Conservation (phyloP, 73 alveolate genomes). For the Tetrahymena borealis region DNA sequence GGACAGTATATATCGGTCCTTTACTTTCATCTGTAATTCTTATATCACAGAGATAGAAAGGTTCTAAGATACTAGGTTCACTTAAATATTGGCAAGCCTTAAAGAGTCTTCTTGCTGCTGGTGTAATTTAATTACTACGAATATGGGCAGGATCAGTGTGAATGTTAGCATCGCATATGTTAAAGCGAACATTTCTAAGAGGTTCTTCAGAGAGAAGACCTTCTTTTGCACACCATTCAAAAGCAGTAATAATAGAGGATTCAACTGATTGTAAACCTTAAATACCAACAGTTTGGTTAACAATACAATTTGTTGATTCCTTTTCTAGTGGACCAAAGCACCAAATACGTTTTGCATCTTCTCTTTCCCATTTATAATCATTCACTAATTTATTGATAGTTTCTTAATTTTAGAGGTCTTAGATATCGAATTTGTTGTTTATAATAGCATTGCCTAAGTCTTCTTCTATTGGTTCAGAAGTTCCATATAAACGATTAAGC, state of each 20-base stretch:
- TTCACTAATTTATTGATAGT: slow-evolving; percentile 33
- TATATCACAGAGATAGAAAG: slow-evolving; percentile 78
- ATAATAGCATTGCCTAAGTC: slow-evolving; percentile 59
- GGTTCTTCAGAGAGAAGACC: slow-evolving; percentile 79
- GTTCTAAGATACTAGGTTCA: slow-evolving; percentile 79
- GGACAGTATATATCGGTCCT: slow-evolving; percentile 88
- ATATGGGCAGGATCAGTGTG: slow-evolving; percentile 91
- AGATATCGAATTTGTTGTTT: slow-evolving; percentile 43
- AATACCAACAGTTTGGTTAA: slow-evolving; percentile 54
- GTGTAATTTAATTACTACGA: slow-evolving; percentile 89
- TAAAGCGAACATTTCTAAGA: slow-evolving; percentile 80
- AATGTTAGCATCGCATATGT: slow-evolving; percentile 71
- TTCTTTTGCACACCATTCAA: slow-evolving; percentile 75
- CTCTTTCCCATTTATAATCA: slow-evolving; percentile 33
- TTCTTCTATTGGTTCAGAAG: background rate
- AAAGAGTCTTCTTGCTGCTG: slow-evolving; percentile 84
- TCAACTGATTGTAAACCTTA: slow-evolving; percentile 60
- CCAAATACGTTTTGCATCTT: slow-evolving; percentile 71
- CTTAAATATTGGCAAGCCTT: slow-evolving; percentile 81
- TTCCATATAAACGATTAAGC: background rate
- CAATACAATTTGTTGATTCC: slow-evolving; percentile 69
- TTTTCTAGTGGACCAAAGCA: slow-evolving; percentile 82
- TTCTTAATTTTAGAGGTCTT: slow-evolving; percentile 44
- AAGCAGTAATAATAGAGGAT: slow-evolving; percentile 71
- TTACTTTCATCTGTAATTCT: slow-evolving; percentile 81